Evolutionary conservation across 1,139 yeast genomes (phyloP).

Genomic region (Yamadazyma atmosphaerica): DNA sequence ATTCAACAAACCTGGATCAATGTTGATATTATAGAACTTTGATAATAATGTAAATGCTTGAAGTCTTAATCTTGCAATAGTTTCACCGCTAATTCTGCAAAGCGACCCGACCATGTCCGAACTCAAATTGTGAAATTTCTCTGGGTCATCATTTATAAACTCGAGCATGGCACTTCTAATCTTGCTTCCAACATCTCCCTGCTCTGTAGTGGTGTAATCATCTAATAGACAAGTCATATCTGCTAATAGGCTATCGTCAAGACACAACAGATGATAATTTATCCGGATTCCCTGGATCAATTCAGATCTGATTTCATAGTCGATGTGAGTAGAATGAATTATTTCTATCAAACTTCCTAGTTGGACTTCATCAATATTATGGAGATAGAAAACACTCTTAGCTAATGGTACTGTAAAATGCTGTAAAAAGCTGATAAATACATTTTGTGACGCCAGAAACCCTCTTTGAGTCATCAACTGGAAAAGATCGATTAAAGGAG

Average conservation of each 20-base stretch:
- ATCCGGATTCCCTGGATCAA: conserved; percentile 16
- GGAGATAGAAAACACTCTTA: conserved; percentile 24
- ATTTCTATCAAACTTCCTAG: conserved; percentile 16
- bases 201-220: conserved; percentile 67
- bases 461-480: conserved; percentile 19
- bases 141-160: conserved; percentile 27
- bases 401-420: conserved; percentile 31
- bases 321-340: conserved; percentile 19
- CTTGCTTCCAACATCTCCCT: conserved; percentile 80
- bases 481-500: conserved; percentile 22
- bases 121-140: conserved; percentile 3
- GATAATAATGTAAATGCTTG: conserved; percentile 26
- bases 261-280: conserved; percentile 4
- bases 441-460: conserved; percentile 16
- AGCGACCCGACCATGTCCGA: conserved; percentile 29
- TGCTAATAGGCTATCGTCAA: conserved; percentile 14
- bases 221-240: conserved; percentile 35
- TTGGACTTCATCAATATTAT: conserved; percentile 12
- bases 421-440: conserved; percentile 22
- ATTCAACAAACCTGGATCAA: not conserved
- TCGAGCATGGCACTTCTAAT: conserved; percentile 54
- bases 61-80: conserved; percentile 32
- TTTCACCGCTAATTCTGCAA: conserved; percentile 52
- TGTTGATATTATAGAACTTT: conserved; percentile 3
- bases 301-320: conserved; percentile 27